A percentile compares a stretch with the other conserved stretches of the same genome.
Evolutionary conservation across 2,329 filamentous ascomycete species (phyloP).

Genomic region (Sporothrix humicola): DNA sequence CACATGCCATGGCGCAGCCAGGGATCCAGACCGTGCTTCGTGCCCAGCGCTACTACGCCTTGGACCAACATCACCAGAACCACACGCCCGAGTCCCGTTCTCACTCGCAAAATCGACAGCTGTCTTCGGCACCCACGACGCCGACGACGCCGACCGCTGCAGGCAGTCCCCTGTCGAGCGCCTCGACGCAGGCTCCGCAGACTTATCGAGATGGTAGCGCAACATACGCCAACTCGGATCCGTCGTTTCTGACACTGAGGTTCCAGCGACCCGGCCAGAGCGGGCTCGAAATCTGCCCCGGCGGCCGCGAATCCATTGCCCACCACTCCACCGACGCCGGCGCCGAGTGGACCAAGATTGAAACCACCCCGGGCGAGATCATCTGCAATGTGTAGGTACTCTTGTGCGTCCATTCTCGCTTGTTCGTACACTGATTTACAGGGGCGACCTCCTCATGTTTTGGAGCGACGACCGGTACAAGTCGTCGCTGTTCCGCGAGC

Average conservation of each 20-base stretch:
- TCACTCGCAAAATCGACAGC: constrained; percentile 41
- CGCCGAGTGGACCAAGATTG: constrained; percentile 67
- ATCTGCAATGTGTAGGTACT: constrained; percentile 63
- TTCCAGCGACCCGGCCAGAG: constrained; percentile 66
- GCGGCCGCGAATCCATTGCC: constrained; percentile 63
- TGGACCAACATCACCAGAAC: constrained; percentile 33
- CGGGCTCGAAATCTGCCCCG: constrained; percentile 68
- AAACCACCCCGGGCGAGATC: constrained; percentile 58
- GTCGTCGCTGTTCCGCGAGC: constrained; percentile 66
- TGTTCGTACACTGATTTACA: not conserved
- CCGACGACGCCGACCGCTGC: constrained; percentile 41
- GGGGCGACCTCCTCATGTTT: constrained; percentile 67
- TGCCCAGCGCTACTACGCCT: constrained; percentile 12
- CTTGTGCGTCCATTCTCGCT: not conserved
- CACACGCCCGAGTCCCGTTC: constrained; percentile 36
- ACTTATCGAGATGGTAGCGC: constrained; percentile 60
- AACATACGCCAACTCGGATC: constrained; percentile 57
- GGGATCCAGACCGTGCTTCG: constrained; percentile 60
- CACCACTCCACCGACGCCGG: constrained; percentile 57
- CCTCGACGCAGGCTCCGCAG: constrained; percentile 45
- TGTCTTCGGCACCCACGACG: constrained; percentile 42
- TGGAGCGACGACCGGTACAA: constrained; percentile 73
- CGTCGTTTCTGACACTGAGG: constrained; percentile 65
- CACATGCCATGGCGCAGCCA: constrained; percentile 55
- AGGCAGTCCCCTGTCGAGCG: not conserved